Percentiles rank a stretch among this genome's conserved stretches.
Evolutionary conservation across 108 stramenopile species (phyloP).

Genomic region (Skeletonema menzelii): DNA sequence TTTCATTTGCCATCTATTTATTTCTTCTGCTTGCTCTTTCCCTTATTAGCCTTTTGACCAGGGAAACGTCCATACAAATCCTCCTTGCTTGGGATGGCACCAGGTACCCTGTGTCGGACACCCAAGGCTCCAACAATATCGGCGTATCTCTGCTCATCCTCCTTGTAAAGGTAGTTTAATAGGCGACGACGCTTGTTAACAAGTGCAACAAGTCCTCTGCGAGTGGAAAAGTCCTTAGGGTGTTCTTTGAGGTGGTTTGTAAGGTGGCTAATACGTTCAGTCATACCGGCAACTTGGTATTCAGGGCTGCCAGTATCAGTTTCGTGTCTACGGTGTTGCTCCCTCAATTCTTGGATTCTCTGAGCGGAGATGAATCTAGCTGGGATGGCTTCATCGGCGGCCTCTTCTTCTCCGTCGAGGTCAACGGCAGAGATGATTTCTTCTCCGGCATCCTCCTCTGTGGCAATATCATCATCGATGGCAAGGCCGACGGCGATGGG

Average conservation of each 20-base stretch:
- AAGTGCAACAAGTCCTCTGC: conserved; percentile 93
- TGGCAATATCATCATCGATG: conserved; percentile 27
- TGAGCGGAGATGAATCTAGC: conserved; percentile 51
- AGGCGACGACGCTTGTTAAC: conserved; percentile 96
- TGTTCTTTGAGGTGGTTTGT: conserved; percentile 90
- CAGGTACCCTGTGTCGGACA: conserved; percentile 87
- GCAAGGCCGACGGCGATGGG: conserved; percentile 18
- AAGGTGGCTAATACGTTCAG: conserved; percentile 92
- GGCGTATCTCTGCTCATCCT: conserved; percentile 70
- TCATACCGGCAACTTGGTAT: conserved; percentile 94
- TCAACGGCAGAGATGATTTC: conserved; percentile 69
- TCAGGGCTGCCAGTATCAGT: conserved; percentile 91
- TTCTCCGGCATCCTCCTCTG: conserved; percentile 51
- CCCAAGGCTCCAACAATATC: conserved; percentile 68
- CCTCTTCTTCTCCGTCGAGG: conserved; percentile 50
- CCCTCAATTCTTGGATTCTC: conserved; percentile 63
- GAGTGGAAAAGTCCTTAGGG: conserved; percentile 95
- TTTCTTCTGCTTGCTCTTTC: conserved; percentile 75
- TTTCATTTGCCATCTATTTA: conserved; percentile 11
- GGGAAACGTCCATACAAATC: conserved; percentile 80
- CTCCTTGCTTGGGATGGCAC: conserved; percentile 55
- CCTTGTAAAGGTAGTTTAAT: conserved; percentile 82
- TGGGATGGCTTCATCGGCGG: conserved; percentile 55
- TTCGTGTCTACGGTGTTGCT: conserved; percentile 75
- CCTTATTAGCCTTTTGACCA: conserved; percentile 74